phyloP scores from a whole-genome alignment of 345 rosid genomes.

The Raphanus sativus region DNA sequence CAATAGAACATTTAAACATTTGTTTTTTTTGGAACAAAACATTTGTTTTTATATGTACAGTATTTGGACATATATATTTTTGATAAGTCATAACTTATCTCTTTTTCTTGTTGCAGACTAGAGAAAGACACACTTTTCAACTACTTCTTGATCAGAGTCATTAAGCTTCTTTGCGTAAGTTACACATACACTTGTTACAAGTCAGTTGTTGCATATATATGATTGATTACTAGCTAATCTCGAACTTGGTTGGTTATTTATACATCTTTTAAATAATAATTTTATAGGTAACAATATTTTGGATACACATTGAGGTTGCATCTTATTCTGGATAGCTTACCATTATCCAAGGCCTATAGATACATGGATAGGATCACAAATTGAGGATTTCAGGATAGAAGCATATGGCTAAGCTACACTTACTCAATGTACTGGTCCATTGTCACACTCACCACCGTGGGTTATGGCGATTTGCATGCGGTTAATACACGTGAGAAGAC shows the following conservation, averaged over 20 bases:
- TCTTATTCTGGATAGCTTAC: slow-evolving; percentile 71
- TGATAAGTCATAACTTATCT: not conserved
- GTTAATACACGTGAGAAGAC: slow-evolving; percentile 65
- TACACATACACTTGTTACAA: not conserved
- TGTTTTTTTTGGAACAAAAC: too few relatives aligned
- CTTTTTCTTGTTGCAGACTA: slow-evolving; percentile 47
- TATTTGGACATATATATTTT: not conserved
- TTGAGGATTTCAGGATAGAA: slow-evolving; percentile 58
- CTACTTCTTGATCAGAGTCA: slow-evolving; percentile 66
- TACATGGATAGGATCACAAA: slow-evolving; percentile 71
- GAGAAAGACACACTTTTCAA: slow-evolving; percentile 80
- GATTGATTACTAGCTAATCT: not conserved
- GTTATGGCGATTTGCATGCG: slow-evolving; percentile 91
- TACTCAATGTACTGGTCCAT: slow-evolving; percentile 94
- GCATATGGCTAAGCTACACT: slow-evolving; percentile 83
- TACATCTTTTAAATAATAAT: not conserved
- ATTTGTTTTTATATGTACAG: not conserved
- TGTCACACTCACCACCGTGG: slow-evolving; percentile 86
- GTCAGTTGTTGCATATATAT: not conserved
- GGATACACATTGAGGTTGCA: slow-evolving; percentile 80
- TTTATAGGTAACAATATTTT: slow-evolving; percentile 72
- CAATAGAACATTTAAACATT: too few relatives aligned
- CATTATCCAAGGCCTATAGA: slow-evolving; percentile 43
- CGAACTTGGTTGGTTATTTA: not conserved
- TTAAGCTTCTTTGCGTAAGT: slow-evolving; percentile 69